Evolutionary conservation across 164 flowering plant genomes (phyloP), one percentile per base, ranked within the genome.

Genomic region (Brasenia schreberi): DNA sequence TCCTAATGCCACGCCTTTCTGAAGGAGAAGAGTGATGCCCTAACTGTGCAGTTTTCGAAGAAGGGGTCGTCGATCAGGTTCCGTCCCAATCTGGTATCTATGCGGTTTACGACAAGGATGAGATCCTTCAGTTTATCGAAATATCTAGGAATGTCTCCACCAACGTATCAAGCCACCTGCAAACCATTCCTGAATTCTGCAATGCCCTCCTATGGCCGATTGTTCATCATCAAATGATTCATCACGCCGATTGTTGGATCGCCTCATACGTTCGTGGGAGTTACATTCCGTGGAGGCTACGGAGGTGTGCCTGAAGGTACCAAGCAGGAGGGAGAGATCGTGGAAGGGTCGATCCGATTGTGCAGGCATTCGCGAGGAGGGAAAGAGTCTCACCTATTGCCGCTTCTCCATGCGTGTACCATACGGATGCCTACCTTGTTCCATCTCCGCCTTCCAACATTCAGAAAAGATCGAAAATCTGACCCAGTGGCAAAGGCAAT

Each of bases 111-210:
- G 97, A 88, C 65, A 63, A 70, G n/a, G 73, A 75, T 66, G 69
- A 69, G 12, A 93, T 77, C 18, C 78, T 91, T 65, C 99, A 91
- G 72, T 94, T 94, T 74, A 74, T 94, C 53, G 99, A 96, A 7
- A 75, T 94, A 17, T 82, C 97, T 12, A 71, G 92, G 44, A 87
- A 78, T 68, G 77, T 94, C 42, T 86, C 81, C 0, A 90, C 95
- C 6, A 91, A 90, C 64, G 78, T 91, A 71, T 53, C 70, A 42
- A 17, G 77, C 18, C 96, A 89, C 70, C 72, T 72, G 69, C 91
- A 82, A 67, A 80, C 89, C 33, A 77, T 88, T 64, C 92, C 96
- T 58, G 85, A 89, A 18, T 87, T 91, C 18, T 91, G 96, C 77
- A 67, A 42, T 59, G 78, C 90, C 42, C 85, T 91, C 27, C n/a